Base-by-base conservation (phyloP, 352 stramenopile genomes). In the Stephanocyclus meneghinianus region DNA sequence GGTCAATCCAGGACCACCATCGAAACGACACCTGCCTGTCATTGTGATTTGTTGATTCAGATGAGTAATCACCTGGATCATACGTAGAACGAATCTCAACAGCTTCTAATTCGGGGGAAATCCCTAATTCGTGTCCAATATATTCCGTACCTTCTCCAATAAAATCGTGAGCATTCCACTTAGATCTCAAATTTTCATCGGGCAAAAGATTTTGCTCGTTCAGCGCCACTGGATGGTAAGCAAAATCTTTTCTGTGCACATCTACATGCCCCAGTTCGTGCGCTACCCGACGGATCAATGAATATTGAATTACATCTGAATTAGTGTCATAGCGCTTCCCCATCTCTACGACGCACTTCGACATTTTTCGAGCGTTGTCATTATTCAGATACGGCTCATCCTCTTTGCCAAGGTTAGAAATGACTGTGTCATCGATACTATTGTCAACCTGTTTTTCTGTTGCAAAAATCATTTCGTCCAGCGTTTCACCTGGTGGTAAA, bases 201-300 rank as follows among this genome's bases (percentile, higher is more conserved):
- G 30, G 16, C 5, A 69, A 40, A 42, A 10, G 13, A 15, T 29
- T 65, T 47, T 37, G 53, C 30, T 66, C 35, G 50, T 64, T 74
- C 2, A 76, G n/a, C 9, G 21, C 30, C 4, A 90, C 87, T 30
- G 87, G 83, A 56, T 68, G 83, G 69, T 90, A 92, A 0, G 84
- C 84, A 83, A 85, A 92, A 65, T 92, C 87, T 21, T 63, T 71
- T 48, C 69, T 78, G 55, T 92, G 87, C 30, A 85, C 71, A 40
- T 84, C 80, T 9, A 73, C 53, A 56, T 78, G 82, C 9, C 87
- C 87, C 8, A 92, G 63, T 56, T 88, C 77, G 1, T 80, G 30
- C 56, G 60, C 35, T 50, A 87, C 60, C 0, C 71, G 75, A 71
- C 84, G 74, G 30, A 89, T 18, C 29, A 92, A 71, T 47, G 83